A percentile compares a stretch with the other conserved stretches of the same genome.
phyloP scores from a whole-genome alignment of 345 rosid genomes.

The Trapa incisa region DNA sequence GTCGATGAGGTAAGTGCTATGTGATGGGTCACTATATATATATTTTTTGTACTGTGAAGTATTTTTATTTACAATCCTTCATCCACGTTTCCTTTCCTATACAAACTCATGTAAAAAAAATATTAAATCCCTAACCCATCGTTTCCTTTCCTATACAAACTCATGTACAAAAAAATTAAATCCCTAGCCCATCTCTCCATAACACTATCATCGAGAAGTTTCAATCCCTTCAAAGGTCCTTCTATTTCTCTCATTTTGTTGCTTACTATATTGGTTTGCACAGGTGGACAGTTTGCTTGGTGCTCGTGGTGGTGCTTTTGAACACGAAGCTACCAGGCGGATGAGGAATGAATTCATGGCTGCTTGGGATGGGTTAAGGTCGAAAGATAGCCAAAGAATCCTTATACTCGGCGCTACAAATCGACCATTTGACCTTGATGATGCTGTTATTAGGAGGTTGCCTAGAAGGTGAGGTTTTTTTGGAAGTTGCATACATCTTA shows the following conservation, averaged over 20 bases:
- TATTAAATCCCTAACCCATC: no score
- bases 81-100: no score
- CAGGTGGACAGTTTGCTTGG: constrained; percentile 97
- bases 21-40: not conserved
- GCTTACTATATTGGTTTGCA: constrained; percentile 1
- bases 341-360: constrained; percentile 99
- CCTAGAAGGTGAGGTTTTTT: constrained; percentile 65
- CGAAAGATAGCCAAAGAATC: constrained; percentile 91
- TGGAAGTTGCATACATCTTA: not conserved
- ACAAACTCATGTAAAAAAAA: no score
- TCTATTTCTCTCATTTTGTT: not conserved
- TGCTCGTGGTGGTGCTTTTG: constrained; percentile 91
- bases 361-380: constrained; percentile 98
- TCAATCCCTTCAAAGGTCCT: no score
- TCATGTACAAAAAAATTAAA: no score
- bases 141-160: no score
- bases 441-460: constrained; percentile 92
- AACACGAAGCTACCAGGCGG: constrained; percentile 96
- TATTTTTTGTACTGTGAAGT: no score
- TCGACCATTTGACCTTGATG: constrained; percentile 98
- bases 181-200: no score
- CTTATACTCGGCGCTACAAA: constrained; percentile 97
- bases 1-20: constrained; percentile 72
- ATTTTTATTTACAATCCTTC: no score
- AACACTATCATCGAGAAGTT: no score